Base-by-base conservation (phyloP, 768 basidiomycete species). In the Mycena galericulata region DNA sequence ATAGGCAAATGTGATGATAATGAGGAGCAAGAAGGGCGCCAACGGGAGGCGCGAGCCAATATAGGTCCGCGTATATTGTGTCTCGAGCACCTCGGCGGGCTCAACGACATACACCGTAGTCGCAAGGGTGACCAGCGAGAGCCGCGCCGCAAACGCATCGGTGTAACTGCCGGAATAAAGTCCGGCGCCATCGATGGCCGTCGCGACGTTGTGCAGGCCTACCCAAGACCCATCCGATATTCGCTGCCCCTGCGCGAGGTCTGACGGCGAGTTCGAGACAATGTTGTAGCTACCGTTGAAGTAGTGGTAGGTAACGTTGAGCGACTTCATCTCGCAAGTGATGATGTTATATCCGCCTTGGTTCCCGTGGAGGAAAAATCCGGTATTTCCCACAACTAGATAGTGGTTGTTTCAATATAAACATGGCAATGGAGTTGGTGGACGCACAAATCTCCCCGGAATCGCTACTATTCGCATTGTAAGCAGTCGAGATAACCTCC, bases 291-390 rank as follows among this genome's bases (percentile, higher is more conserved):
- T 67, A 18, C 58, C 58, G 53, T 67, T 67, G 53, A 45, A 55
- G 22, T 67, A 67, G n/a, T 11, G 58, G 53, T 67, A 67, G 2
- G 59, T 67, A 10, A 62, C 59, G 14, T 15, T 11, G 45, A 67
- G 58, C 3, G 51, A 55, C 7, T 54, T 41, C 3, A 67, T 11
- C 2, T 46, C 38, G 45, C 66, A 67, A 20, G 24, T 55, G 45
- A 67, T 41, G 53, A 62, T 11, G 14, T 67, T 67, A 45, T 20
- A 34, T 17, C 20, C 66, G 26, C 51, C 59, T n/a, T 17, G 4
- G 18, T 59, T 61, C 12, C 66, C 53, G 51, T 67, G 59, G 8
- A 61, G 14, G 57, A 29, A 60, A n/a, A 67, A 67, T 11, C 66
- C 66, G 0, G 66, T 67, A 29, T 67, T 36, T 7, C 58, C 66